phyloP scores from a whole-genome alignment of 106 monocot species.

The Dendrobium officinale region DNA sequence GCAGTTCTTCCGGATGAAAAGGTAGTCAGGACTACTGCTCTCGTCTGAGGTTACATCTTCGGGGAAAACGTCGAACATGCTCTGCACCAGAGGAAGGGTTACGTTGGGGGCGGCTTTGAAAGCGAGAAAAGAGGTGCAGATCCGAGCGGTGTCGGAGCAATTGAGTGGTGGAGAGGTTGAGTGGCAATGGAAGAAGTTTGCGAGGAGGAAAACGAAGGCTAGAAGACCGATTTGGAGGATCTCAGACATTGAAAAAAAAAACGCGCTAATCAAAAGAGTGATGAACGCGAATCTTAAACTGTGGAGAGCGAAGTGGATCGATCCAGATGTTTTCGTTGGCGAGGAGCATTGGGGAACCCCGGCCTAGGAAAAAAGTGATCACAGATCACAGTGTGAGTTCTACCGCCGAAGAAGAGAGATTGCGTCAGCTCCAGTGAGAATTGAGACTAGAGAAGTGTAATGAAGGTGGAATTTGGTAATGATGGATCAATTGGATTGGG shows the following conservation, averaged over 20 bases:
- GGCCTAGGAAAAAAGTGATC: not conserved
- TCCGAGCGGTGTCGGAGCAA: conserved; percentile 73
- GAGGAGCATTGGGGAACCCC: not conserved
- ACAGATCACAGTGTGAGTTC: not conserved
- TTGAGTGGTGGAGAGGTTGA: conserved; percentile 40
- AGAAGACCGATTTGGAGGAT: conserved; percentile 14
- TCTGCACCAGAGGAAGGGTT: conserved; percentile 38
- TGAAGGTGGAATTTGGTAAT: not conserved
- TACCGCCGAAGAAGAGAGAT: not conserved
- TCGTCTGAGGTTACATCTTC: conserved; percentile 69
- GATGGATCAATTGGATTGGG: not conserved
- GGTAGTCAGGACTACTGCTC: conserved; percentile 28
- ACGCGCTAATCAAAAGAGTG: not conserved
- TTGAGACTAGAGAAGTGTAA: not conserved
- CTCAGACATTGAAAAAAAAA: not conserved
- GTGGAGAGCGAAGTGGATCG: not conserved
- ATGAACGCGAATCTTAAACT: not conserved
- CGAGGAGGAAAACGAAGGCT: conserved; percentile 4
- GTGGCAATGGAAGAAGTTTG: not conserved
- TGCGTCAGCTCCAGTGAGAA: not conserved
- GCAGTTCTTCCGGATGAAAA: conserved; percentile 95
- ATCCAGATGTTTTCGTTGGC: not conserved
- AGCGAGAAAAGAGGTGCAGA: conserved; percentile 93
- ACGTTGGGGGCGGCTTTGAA: conserved; percentile 23
- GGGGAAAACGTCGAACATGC: conserved; percentile 73